Percentiles rank a stretch among this genome's conserved stretches.
phyloP scores from a whole-genome alignment of 495 filamentous ascomycete species.

The Xylaria scruposa region DNA sequence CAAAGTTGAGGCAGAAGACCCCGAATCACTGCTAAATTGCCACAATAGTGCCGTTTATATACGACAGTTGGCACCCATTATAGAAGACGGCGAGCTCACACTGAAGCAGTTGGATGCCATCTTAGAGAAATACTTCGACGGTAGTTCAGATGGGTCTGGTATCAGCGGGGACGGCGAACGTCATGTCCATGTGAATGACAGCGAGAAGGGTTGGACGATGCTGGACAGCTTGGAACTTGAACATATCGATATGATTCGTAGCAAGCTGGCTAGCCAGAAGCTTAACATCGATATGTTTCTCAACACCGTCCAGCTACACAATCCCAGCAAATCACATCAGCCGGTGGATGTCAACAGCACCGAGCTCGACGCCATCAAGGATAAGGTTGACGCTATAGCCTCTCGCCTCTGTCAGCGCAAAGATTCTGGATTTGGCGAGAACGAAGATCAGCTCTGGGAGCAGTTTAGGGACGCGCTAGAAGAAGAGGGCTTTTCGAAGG shows the following conservation, averaged over 20 bases:
- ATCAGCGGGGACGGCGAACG: conserved; percentile 25
- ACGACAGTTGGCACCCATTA: conserved; percentile 50
- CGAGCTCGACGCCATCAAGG: conserved; percentile 50
- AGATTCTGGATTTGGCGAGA: conserved; percentile 45
- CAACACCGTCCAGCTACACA: conserved; percentile 53
- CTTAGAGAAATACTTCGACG: conserved; percentile 46
- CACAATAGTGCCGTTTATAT: conserved; percentile 45
- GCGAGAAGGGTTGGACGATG: conserved; percentile 40
- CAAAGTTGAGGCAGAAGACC: conserved; percentile 54
- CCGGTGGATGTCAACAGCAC: conserved; percentile 35
- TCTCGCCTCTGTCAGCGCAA: conserved; percentile 49
- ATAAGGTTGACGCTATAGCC: conserved; percentile 60
- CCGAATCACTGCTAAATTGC: conserved; percentile 54
- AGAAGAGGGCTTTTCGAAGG: conserved; percentile 57
- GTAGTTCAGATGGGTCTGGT: conserved; percentile 22
- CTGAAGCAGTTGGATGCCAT: conserved; percentile 56
- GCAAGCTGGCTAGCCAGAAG: conserved; percentile 48
- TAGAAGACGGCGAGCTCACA: conserved; percentile 56
- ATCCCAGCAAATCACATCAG: conserved; percentile 44
- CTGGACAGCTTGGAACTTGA: conserved; percentile 39
- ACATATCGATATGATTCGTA: conserved; percentile 46
- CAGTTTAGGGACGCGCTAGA: conserved; percentile 60
- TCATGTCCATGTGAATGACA: conserved; percentile 31
- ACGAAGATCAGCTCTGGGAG: conserved; percentile 60
- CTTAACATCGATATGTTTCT: conserved; percentile 54